Conservation (phyloP, 805 yeast species). For the Barnettozyma pratensis region DNA sequence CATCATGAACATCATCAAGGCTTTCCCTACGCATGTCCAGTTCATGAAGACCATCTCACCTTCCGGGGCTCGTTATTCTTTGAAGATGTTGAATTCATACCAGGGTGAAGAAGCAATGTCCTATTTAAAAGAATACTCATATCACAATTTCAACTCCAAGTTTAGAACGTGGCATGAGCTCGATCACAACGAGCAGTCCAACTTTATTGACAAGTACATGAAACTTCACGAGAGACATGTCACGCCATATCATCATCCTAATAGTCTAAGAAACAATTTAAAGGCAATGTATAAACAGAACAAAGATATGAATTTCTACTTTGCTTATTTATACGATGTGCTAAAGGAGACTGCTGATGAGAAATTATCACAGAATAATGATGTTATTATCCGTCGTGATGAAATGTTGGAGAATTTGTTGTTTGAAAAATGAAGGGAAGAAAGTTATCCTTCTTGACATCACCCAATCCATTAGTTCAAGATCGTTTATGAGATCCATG, state of each 20-base stretch:
- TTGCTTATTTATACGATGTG: conserved; percentile 7
- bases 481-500: no score
- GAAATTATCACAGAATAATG: not conserved
- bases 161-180: conserved; percentile 13
- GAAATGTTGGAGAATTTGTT: conserved; percentile 7
- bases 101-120: conserved; percentile 4
- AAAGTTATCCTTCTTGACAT: no score
- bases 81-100: conserved; percentile 4
- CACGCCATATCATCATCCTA: conserved; percentile 5
- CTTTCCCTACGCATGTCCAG: conserved; percentile 9
- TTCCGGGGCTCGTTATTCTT: conserved; percentile 3
- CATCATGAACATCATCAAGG: conserved; percentile 8
- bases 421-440: conserved; percentile 1
- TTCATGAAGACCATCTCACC: conserved; percentile 7
- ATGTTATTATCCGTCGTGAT: conserved; percentile 7
- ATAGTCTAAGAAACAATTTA: conserved; percentile 3
- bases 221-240: conserved; percentile 6
- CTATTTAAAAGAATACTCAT: conserved; percentile 11
- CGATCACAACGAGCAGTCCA: conserved; percentile 6
- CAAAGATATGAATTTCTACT: conserved; percentile 12
- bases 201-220: conserved; percentile 8
- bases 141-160: conserved; percentile 8
- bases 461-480: not conserved
- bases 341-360: conserved; percentile 11
- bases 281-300: conserved; percentile 10